These are phyloP conservation scores for Raffaelea ambrosiae DNA, from an alignment of 2,329 filamentous ascomycete genomes.

Conservation along the genomic window DNA sequence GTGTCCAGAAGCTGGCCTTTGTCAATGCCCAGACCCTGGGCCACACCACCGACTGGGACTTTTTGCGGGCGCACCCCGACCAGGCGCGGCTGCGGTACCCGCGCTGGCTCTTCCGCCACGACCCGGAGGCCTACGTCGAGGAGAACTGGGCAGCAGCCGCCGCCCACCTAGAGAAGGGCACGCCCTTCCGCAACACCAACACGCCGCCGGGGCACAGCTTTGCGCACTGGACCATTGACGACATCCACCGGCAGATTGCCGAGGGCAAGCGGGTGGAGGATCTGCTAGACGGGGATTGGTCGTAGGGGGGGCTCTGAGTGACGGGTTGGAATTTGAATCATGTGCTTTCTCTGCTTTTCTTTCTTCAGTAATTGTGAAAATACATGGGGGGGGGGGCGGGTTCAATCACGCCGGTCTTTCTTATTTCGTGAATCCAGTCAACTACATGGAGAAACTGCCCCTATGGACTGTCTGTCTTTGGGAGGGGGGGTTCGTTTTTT, in stretches of 20 bases:
- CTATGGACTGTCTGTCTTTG: too few relatives aligned
- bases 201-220: background rate
- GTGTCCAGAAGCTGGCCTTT: background rate
- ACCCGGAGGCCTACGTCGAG: background rate
- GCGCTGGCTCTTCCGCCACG: background rate
- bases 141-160: background rate
- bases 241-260: background rate
- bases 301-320: background rate
- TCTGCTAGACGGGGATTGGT: background rate
- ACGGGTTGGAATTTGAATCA: background rate
- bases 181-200: background rate
- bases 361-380: too few relatives aligned
- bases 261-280: background rate
- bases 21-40: background rate
- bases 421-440: too few relatives aligned
- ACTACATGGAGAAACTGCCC: too few relatives aligned
- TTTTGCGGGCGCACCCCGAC: background rate
- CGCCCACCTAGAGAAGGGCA: background rate
- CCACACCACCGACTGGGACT: background rate
- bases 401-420: too few relatives aligned
- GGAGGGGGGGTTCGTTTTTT: too few relatives aligned
- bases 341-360: background rate
- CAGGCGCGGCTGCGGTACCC: background rate
- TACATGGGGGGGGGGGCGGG: too few relatives aligned
- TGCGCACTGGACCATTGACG: background rate